Base-by-base conservation (phyloP, 257 asterid species). In the Rhazya stricta region DNA sequence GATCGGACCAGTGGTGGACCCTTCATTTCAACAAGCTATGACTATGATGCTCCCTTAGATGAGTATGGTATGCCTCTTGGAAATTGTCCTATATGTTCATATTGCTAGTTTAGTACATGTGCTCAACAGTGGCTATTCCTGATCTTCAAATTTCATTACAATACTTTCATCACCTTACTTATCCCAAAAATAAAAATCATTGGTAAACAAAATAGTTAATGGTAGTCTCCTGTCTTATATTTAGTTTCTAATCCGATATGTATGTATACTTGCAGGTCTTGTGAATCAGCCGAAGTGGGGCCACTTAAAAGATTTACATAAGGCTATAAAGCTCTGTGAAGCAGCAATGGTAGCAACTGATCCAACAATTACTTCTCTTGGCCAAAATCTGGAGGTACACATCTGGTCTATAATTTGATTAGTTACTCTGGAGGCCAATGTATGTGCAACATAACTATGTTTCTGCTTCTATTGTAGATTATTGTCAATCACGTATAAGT, bases 31-130 rank as follows among this genome's bases (percentile, higher is more conserved):
- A 94, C 96, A 21, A 91, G 90, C 84, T 90, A 94, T 75, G 98
- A 93, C 79, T 93, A 91, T 81, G 97, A 94, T 87, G 97, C 98
- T 81, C 98, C 97, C 4, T 78, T 94, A 65, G 98, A 94, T 79
- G 98, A 94, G 83, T 91, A 84, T 51, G 98, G 98, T 91, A 83
- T 46, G 81, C 21, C 21, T 42, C 5, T 25, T 36, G 45, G 50
- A 39, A 37, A 21, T 39, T 23, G 7, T 66, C 29, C 39, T 25
- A 45, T 69, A 25, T 69, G 13, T 43, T 46, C 36, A 43, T 69
- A 43, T 69, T 69, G 2, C n/a, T 66, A 37, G 70, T 50, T 18
- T 66, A 19, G 2, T 9, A 21, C 18, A 37, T 66, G 19, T 9
- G 48, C 0, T n/a, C 67, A 10, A 5, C 42, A 30, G 0, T 10